A percentile compares a stretch with the other conserved stretches of the same genome.
These are phyloP conservation scores for Arthrobotrys iridis DNA, from an alignment of 2,329 filamentous ascomycete species.

Conservation along the genomic window DNA sequence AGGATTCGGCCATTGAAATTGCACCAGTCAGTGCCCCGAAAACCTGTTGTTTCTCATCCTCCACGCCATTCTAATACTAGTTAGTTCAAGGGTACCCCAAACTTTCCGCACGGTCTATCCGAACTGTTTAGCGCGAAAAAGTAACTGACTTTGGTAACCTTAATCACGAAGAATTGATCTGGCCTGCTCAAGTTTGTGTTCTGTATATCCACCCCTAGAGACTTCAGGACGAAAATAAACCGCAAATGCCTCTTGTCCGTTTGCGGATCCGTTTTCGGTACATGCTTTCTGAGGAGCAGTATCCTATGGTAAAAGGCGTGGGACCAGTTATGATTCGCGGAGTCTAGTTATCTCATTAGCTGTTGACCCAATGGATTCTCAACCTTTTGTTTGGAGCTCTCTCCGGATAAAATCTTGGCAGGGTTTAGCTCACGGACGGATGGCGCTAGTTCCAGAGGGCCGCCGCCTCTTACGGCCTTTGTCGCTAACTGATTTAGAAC, in stretches of 20 bases:
- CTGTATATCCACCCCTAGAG: conserved; percentile 37
- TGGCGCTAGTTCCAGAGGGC: conserved; percentile 46
- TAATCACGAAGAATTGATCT: conserved; percentile 49
- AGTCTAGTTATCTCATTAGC: conserved; percentile 18
- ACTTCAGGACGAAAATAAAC: conserved; percentile 52
- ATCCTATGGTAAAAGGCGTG: conserved; percentile 45
- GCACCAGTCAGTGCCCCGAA: conserved; percentile 46
- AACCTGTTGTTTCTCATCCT: conserved; percentile 46
- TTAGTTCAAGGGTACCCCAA: conserved; percentile 34
- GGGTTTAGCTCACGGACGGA: conserved; percentile 34
- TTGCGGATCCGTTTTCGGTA: conserved; percentile 39
- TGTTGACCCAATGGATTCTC: background rate
- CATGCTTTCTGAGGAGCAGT: conserved; percentile 45
- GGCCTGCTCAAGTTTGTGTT: conserved; percentile 46
- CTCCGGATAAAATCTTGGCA: background rate
- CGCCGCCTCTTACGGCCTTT: conserved; percentile 30
- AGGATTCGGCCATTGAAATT: conserved; percentile 49
- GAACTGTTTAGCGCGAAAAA: background rate
- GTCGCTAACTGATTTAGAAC: conserved; percentile 47
- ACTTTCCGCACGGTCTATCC: conserved; percentile 10
- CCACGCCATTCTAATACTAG: conserved; percentile 40
- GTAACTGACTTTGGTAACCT: conserved; percentile 35
- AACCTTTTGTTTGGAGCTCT: background rate
- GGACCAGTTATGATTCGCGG: conserved; percentile 44
- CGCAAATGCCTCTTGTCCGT: conserved; percentile 41